Conservation (phyloP, 352 stramenopile genomes). For the Phytophthora tentaculata region DNA sequence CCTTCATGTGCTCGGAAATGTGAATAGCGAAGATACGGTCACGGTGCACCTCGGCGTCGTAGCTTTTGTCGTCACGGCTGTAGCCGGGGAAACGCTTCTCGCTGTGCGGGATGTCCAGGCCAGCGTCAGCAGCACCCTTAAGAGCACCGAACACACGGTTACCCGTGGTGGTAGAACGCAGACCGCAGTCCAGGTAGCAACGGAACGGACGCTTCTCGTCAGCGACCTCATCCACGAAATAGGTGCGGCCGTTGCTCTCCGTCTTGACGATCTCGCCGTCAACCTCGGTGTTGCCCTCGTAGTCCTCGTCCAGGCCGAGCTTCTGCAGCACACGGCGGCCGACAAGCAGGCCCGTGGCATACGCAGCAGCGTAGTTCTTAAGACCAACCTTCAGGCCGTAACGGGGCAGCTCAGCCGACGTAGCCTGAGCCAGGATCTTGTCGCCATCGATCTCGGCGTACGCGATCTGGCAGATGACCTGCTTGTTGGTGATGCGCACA, state of each 20-base stretch:
- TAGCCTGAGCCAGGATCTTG: conserved; percentile 94
- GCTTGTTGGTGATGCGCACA: conserved; percentile 95
- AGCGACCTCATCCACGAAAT: conserved; percentile 99
- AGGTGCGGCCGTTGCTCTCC: conserved; percentile 95
- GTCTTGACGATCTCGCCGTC: conserved; percentile 96
- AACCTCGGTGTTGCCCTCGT: conserved; percentile 97
- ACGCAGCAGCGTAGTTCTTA: conserved; percentile 99
- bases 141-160: conserved; percentile 99
- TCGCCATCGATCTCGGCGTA: conserved; percentile 99
- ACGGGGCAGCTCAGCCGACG: conserved; percentile 96
- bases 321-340: conserved; percentile 97
- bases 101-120: conserved; percentile 98
- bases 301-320: conserved; percentile 97
- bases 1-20: conserved; percentile 99
- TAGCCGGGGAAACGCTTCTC: conserved; percentile 99
- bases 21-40: conserved; percentile 99
- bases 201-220: conserved; percentile 98
- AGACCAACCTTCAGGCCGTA: conserved; percentile 97
- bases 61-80: conserved; percentile 98
- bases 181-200: conserved; percentile 97
- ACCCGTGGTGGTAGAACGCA: conserved; percentile 97
- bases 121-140: conserved; percentile 98
- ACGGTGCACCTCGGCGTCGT: conserved; percentile 98
- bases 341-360: conserved; percentile 96
- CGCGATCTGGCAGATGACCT: conserved; percentile 99